Evolutionary conservation across 2,329 filamentous ascomycete genomes (phyloP).

Genomic region (Amauroascus niger): DNA sequence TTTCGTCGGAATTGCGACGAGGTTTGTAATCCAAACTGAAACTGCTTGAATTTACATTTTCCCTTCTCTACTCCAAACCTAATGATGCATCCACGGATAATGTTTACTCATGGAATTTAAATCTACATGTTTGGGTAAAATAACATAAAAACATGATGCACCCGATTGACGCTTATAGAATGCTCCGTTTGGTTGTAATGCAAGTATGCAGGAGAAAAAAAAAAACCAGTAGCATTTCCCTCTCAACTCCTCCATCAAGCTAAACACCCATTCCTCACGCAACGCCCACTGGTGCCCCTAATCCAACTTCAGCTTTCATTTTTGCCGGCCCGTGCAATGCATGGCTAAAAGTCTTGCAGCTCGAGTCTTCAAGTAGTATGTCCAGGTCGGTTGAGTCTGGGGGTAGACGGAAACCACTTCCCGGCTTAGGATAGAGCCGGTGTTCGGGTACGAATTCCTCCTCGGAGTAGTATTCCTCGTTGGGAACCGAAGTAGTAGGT

Average conservation of each 20-base stretch:
- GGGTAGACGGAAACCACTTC: conserved; percentile 50
- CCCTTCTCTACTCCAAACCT: too few species aligned
- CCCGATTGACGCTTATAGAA: background rate
- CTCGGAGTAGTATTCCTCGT: conserved; percentile 25
- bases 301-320: conserved; percentile 4
- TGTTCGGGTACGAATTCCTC: conserved; percentile 46
- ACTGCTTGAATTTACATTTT: too few species aligned
- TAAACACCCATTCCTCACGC: conserved; percentile 6
- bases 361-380: conserved; percentile 52
- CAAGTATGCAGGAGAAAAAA: background rate
- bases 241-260: background rate
- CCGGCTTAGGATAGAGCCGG: conserved; percentile 53
- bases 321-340: conserved; percentile 25
- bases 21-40: too few species aligned
- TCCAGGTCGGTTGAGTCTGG: conserved; percentile 51
- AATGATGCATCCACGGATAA: too few species aligned
- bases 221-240: background rate
- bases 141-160: background rate
- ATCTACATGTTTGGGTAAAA: too few species aligned
- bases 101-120: too few species aligned
- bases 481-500: conserved; percentile 1
- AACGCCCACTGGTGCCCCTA: conserved; percentile 15
- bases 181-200: background rate
- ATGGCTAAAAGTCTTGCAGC: conserved; percentile 49
- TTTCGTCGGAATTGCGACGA: too few species aligned